Evolutionary conservation across 176 grass and related monocot species (phyloP).

Genomic region (Neostapfia colusana): DNA sequence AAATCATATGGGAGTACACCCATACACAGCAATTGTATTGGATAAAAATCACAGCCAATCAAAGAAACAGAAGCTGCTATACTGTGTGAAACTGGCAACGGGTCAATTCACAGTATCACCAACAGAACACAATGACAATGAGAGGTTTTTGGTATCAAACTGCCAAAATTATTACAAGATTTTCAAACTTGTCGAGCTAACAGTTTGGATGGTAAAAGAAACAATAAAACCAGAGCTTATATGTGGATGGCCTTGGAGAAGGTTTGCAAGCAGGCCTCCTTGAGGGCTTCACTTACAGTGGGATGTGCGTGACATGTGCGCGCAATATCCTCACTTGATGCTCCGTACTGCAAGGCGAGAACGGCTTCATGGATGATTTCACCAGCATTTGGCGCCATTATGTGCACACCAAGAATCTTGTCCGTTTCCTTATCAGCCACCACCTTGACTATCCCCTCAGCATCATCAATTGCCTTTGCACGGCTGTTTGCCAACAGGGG

Average conservation of each 20-base stretch:
- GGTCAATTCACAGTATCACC: slow-evolving; percentile 27
- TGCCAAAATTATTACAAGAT: slow-evolving; percentile 44
- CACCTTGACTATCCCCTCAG: slow-evolving; percentile 94
- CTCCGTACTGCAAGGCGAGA: slow-evolving; percentile 89
- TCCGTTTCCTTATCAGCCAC: slow-evolving; percentile 87
- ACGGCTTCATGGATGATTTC: slow-evolving; percentile 97
- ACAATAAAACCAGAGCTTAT: slow-evolving; percentile 29
- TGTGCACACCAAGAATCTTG: slow-evolving; percentile 93
- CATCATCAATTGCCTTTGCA: slow-evolving; percentile 94
- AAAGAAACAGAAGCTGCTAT: neutral
- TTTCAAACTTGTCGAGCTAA: slow-evolving; percentile 39
- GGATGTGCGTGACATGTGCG: slow-evolving; percentile 95
- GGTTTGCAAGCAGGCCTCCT: slow-evolving; percentile 93
- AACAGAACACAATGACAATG: neutral
- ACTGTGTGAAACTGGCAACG: neutral
- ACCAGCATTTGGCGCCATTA: slow-evolving; percentile 88
- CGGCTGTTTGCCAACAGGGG: slow-evolving; percentile 93
- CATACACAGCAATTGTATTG: slow-evolving; percentile 10
- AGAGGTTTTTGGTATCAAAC: slow-evolving; percentile 13
- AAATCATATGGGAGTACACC: neutral
- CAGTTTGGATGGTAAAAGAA: slow-evolving; percentile 27
- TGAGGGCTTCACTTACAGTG: slow-evolving; percentile 92
- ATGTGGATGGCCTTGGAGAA: slow-evolving; percentile 94
- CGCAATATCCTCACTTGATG: slow-evolving; percentile 91
- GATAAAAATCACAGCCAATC: neutral